A percentile compares a stretch with the other conserved stretches of the same genome.
These are phyloP conservation scores for Chlamydomonas urium DNA, from an alignment of 139 green algal genomes.

Conservation along the genomic window DNA sequence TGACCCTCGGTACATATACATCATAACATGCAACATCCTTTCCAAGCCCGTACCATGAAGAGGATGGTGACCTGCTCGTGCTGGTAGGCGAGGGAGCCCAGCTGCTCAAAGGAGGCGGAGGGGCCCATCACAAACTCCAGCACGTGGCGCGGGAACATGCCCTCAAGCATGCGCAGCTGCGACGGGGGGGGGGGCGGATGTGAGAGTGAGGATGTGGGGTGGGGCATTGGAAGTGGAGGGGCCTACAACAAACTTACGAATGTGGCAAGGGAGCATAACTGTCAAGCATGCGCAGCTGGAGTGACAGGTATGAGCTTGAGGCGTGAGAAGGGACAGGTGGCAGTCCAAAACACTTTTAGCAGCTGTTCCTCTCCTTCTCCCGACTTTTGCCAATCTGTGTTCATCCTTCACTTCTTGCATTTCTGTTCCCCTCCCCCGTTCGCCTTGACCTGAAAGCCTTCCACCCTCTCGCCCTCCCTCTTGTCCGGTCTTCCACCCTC, in stretches of 20 bases:
- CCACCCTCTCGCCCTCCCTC: neutral
- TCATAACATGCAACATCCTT: no score
- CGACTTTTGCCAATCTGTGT: neutral
- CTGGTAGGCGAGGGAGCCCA: neutral
- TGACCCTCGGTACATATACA: no score
- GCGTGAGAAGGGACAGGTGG: neutral
- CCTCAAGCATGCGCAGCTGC: slow-evolving; percentile 35
- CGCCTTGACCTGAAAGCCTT: neutral
- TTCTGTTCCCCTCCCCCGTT: neutral
- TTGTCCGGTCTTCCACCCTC: no score
- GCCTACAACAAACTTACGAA: neutral
- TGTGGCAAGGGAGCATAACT: neutral
- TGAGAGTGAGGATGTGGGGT: neutral
- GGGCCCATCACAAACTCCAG: slow-evolving; percentile 19
- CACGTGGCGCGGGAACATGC: slow-evolving; percentile 41
- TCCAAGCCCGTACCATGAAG: no score
- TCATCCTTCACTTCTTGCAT: neutral
- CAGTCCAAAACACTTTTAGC: no score
- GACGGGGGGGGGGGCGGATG: neutral
- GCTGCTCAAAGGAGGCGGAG: neutral
- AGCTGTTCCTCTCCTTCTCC: no score
- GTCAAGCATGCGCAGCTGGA: neutral
- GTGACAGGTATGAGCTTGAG: neutral
- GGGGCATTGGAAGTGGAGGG: neutral
- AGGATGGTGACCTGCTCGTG: slow-evolving; percentile 16